These are phyloP conservation scores for Solanum sitiens DNA, from an alignment of 257 asterid species.

Conservation along the genomic window DNA sequence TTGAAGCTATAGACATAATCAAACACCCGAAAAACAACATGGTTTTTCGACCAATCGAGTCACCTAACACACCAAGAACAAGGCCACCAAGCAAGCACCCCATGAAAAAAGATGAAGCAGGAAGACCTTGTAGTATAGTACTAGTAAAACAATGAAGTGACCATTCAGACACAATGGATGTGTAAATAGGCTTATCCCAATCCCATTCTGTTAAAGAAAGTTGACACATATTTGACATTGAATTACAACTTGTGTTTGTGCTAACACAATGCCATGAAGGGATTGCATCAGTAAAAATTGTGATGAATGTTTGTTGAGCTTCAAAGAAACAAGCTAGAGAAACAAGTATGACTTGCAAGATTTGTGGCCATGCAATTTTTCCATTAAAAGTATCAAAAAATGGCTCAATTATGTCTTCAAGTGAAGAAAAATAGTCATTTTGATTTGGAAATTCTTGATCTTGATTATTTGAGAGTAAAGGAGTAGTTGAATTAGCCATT, in stretches of 20 bases:
- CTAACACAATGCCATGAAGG: conserved; percentile 34
- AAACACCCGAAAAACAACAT: conserved; percentile 26
- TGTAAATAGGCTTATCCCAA: conserved; percentile 25
- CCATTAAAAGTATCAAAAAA: neutral
- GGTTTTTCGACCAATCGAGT: conserved; percentile 33
- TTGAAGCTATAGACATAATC: conserved; percentile 24
- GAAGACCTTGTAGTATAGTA: conserved; percentile 25
- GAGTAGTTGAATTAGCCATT: conserved; percentile 17
- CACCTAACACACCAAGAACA: conserved; percentile 25
- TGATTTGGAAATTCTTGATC: neutral
- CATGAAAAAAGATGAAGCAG: conserved; percentile 44
- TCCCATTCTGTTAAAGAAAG: conserved; percentile 25
- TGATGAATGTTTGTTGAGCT: conserved; percentile 40
- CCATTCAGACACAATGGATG: conserved; percentile 48
- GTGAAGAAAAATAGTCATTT: neutral
- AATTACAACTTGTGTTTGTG: neutral
- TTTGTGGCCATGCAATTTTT: conserved; percentile 13
- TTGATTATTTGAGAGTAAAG: conserved; percentile 3
- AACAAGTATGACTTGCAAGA: conserved; percentile 20
- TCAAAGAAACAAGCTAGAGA: conserved; percentile 38
- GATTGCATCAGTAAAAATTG: conserved; percentile 29
- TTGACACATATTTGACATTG: conserved; percentile 9
- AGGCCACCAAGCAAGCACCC: conserved; percentile 39
- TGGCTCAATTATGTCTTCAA: conserved; percentile 11
- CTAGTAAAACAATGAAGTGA: conserved; percentile 24